Conservation (phyloP, 805 yeast genomes). For the Debaryomyces tyrocola region DNA sequence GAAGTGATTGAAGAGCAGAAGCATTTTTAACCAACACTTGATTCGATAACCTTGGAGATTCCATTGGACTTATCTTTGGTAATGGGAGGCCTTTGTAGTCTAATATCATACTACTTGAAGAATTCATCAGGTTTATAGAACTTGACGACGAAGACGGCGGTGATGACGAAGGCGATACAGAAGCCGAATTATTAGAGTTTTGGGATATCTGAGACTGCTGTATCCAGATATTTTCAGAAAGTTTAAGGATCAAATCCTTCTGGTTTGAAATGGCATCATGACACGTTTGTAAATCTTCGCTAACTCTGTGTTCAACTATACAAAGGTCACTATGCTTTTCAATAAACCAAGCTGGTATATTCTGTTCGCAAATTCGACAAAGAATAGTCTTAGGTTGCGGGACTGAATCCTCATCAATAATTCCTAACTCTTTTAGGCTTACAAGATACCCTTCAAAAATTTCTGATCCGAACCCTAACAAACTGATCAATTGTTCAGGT, state of each 20-base stretch:
- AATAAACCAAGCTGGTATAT: conserved; percentile 95
- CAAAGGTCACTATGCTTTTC: conserved; percentile 90
- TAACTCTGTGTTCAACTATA: conserved; percentile 77
- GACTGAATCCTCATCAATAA: conserved; percentile 59
- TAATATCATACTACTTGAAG: conserved; percentile 18
- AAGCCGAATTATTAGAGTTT: conserved; percentile 5
- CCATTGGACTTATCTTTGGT: conserved; percentile 23
- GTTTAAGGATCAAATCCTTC: conserved; percentile 45
- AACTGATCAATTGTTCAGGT: conserved; percentile 67
- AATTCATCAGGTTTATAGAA: conserved; percentile 11
- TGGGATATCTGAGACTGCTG: conserved; percentile 1
- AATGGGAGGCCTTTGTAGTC: conserved; percentile 64
- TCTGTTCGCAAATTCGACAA: conserved; percentile 89
- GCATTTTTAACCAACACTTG: conserved; percentile 16
- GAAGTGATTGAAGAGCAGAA: conserved; percentile 28
- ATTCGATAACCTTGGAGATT: conserved; percentile 19
- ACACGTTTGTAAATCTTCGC: conserved; percentile 67
- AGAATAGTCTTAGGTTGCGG: conserved; percentile 82
- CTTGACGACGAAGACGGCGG: conserved; percentile 13
- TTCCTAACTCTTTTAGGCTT: conserved; percentile 60
- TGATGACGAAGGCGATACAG: conserved; percentile 11
- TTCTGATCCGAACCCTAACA: conserved; percentile 87
- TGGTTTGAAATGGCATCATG: conserved; percentile 83
- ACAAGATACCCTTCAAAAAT: conserved; percentile 74
- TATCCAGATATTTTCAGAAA: conserved; percentile 39